These are phyloP conservation scores for Monosporascus sp. DNA, from an alignment of 2,329 filamentous ascomycete genomes.

Conservation along the genomic window DNA sequence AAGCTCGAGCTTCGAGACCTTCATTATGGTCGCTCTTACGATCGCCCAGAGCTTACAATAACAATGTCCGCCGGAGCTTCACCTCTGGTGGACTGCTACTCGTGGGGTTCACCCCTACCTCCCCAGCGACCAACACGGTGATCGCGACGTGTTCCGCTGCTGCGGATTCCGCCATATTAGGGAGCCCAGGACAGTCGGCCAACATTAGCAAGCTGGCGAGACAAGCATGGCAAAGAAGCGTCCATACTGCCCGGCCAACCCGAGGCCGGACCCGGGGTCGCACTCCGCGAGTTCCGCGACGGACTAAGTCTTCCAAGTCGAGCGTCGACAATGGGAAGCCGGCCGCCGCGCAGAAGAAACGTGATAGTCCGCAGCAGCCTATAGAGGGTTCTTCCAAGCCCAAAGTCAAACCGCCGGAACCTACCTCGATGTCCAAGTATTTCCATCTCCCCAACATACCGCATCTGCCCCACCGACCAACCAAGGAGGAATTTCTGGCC, in stretches of 20 bases:
- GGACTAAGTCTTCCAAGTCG: conserved; percentile 27
- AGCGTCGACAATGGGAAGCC: conserved; percentile 16
- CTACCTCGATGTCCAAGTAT: conserved; percentile 53
- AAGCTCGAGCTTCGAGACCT: conserved; percentile 17
- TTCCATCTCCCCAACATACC: conserved; percentile 46
- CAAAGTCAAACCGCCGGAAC: conserved; percentile 32
- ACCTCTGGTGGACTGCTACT: conserved; percentile 51
- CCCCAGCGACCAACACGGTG: conserved; percentile 33
- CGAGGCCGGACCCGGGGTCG: conserved; percentile 12
- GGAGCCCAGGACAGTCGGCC: conserved; percentile 22
- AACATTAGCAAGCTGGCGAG: conserved; percentile 30
- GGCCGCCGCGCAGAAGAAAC: conserved; percentile 13
- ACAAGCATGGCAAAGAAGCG: conserved; percentile 31
- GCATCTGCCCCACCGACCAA: conserved; percentile 80
- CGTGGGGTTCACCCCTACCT: conserved; percentile 37
- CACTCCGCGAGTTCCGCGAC: conserved; percentile 16
- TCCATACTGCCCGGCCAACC: conserved; percentile 18
- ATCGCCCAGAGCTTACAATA: conserved; percentile 26
- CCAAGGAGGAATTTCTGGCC: conserved; percentile 86
- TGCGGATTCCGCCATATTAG: conserved; percentile 30
- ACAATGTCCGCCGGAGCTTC: conserved; percentile 44
- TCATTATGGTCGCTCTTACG: conserved; percentile 22
- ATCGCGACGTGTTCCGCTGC: conserved; percentile 34
- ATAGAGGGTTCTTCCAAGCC: conserved; percentile 7
- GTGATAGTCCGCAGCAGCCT: conserved; percentile 7